Evolutionary conservation across 768 basidiomycete genomes (phyloP).

Genomic region (Lentinus tigrinus): DNA sequence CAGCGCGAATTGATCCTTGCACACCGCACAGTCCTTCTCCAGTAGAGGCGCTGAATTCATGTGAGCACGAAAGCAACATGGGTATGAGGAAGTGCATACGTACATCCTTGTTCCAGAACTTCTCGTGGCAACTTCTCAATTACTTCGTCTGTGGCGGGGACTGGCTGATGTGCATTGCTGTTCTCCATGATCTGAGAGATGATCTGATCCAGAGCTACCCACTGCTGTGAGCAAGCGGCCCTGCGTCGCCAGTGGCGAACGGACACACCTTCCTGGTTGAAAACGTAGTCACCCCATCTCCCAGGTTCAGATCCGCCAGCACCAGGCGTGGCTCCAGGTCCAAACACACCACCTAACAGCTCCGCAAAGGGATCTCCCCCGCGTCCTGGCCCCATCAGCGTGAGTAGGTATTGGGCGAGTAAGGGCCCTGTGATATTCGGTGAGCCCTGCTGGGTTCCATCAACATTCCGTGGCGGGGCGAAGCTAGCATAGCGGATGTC

Average conservation of each 20-base stretch:
- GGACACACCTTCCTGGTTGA: constrained; percentile 76
- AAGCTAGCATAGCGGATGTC: constrained; percentile 43
- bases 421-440: constrained; percentile 55
- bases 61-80: constrained; percentile 1
- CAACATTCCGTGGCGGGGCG: constrained; percentile 21
- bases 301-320: constrained; percentile 46
- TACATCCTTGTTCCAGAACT: constrained; percentile 61
- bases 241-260: not conserved
- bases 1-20: constrained; percentile 81
- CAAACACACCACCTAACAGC: constrained; percentile 37
- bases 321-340: constrained; percentile 18
- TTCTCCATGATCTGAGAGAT: constrained; percentile 87
- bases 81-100: constrained; percentile 25
- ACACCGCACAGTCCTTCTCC: constrained; percentile 86
- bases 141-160: constrained; percentile 82
- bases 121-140: constrained; percentile 66
- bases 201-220: constrained; percentile 70
- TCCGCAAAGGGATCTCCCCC: constrained; percentile 44
- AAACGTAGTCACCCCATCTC: constrained; percentile 87
- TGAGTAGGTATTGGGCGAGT: constrained; percentile 73
- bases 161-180: constrained; percentile 68
- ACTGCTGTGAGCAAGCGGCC: not conserved
- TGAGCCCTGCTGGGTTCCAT: constrained; percentile 21
- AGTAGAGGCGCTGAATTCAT: constrained; percentile 46
- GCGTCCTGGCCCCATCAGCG: constrained; percentile 48